Base-by-base conservation (phyloP, 352 stramenopile species). In the Phytopythium oedochilum region DNA sequence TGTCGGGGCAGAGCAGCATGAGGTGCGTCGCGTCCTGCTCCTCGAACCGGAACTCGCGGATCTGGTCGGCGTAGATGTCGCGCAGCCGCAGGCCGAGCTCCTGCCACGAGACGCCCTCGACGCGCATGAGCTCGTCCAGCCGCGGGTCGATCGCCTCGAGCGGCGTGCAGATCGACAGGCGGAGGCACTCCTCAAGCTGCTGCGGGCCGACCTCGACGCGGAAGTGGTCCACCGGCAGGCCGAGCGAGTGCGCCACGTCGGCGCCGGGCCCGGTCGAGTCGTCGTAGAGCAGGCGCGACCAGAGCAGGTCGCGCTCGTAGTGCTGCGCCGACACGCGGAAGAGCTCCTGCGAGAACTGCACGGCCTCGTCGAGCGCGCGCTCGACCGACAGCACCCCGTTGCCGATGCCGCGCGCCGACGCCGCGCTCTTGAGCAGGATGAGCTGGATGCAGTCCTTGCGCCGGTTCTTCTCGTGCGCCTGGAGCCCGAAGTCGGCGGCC, bases 11-110 rank as follows among this genome's bases (percentile, higher is more conserved):
- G 12, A 96, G 61, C 56, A 96, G 57, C 40, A 96, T 46, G 26
- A 96, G 64, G 53, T 96, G 86, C 15, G 75, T 89, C 50, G 74
- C 85, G 20, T 68, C 71, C 55, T 94, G 70, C 22, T 73, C 68
- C 26, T 94, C 74, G 61, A 96, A 96, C 51, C 90, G 82, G 55
- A 94, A 96, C 63, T 96, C 86, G 49, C 83, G 80, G 55, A 96
- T 61, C 56, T 92, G 73, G 28, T 86, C 80, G 6, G 76, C 69
- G 60, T 92, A 93, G 20, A 96, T 70, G 51, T 89, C 75, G 14
- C 79, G 73, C n/a, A 96, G 58, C 5, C 83, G 73, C 47, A 89
- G 48, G 10, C 79, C 75, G 35, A 93, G 77, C 58, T 94, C 83
- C 44, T 88, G 74, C 86, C 86, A 96, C 48, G 68, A 80, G 31